Evolutionary conservation across 1,139 yeast species (phyloP), one percentile per base, ranked within the genome.

Genomic region (Yamadazyma diospyri): DNA sequence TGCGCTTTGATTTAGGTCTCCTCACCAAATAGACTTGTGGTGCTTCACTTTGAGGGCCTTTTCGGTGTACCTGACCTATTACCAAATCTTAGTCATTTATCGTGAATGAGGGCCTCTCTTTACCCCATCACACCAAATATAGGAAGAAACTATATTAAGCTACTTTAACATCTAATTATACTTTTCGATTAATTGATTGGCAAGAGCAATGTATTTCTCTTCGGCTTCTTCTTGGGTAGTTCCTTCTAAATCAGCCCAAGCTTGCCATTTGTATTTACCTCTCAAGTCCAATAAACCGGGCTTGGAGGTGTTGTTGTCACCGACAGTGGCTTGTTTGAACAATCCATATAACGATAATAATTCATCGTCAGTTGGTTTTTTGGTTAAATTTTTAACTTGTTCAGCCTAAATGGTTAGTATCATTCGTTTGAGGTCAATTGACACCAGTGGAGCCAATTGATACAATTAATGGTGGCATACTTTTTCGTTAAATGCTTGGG

Each of bases 191-290:
- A 86, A 72, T 53, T 76, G 76, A 52, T 79, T 79, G 42, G 81
- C 96, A 31, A 82, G 65, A 24, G 60, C 83, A 55, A 88, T 86
- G 71, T 87, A 85, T 63, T 86, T 71, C 53, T 74, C 49, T 70
- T 89, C 97, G 42, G 99, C 99, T 20, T 88, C 97, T 48, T 80
- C 95, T 63, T 83, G 85, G 34, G 87, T 63, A 39, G 75, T 76
- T 37, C 97, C 98, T 69, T 86, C 82, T 52, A 81, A 69, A 50
- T 80, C 81, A 53, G 81, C 82, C 98, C 98, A 92, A 12, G 97
- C 76, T 59, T 87, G 89, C 97, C 97, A 92, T 76, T 92, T 92
- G 77, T 85, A 85, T 67, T 92, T 89, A 50, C 92, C 97, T 71
- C 84, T 85, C 67, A 92, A 75, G 67, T 89, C 95, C 61, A 89